Base-by-base conservation (phyloP, 2,329 filamentous ascomycete genomes). In the Acephala macrosclerotiorum region DNA sequence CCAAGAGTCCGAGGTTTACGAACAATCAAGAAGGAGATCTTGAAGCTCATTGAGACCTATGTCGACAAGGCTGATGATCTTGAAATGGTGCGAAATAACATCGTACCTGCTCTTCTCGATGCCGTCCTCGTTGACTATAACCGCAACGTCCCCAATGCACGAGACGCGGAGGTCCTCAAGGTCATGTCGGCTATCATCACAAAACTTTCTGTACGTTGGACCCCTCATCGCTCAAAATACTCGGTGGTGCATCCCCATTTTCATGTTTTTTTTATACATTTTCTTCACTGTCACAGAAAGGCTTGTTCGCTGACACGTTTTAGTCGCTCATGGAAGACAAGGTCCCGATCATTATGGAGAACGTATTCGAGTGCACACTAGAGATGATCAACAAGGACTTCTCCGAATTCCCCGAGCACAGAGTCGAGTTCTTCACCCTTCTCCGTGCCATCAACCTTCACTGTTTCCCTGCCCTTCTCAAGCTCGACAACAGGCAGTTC, bases 331-430 rank as follows among this genome's bases (percentile, higher is more conserved):
- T 99, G 96, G 96, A 98, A 78, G 96, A 98, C 77, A 96, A 98
- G 80, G 93, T 99, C 51, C 94, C 96, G 11, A 91, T 91, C 58
- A 98, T 99, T 76, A 97, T 99, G 92, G 94, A 98, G 79, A 96
- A 95, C 72, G 93, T 99, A 29, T 99, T 99, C 75, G 95, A 98
- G 80, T 98, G 95, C 83, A 99, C 96, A 2, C 84, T 99, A 64
- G 94, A 97, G 75, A 99, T 99, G 96, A 99, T 99, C 82, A 99
- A 98, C 87, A 99, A 99, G 82, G 96, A 99, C 80, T 99, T 99
- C 80, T 97, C 96, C 56, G 96, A 99, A 77, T 99, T 97, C 79
- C 96, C 96, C 0, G 96, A 99, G 79, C 96, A 99, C 78, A 91
- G 96, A 65, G 96, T 99, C n/a, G 95, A 98, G 79, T 99, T 99